These are phyloP conservation scores for Talaromyces ruber DNA, from an alignment of 495 filamentous ascomycete species.

Conservation along the genomic window DNA sequence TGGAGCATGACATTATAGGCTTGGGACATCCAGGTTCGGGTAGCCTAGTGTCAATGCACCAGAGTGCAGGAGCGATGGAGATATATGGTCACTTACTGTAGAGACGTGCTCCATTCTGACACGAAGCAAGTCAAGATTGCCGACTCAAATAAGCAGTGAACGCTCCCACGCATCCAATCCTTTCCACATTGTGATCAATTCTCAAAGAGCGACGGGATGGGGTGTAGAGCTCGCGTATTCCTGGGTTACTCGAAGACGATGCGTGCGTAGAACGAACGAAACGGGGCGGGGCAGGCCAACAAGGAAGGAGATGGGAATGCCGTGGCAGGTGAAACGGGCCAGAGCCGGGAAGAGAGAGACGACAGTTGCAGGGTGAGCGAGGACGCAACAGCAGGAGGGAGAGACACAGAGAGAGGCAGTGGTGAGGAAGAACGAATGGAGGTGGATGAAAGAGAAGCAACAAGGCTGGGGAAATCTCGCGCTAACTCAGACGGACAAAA, in stretches of 20 bases:
- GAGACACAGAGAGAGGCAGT: slow-evolving; percentile 18
- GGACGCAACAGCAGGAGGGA: slow-evolving; percentile 1
- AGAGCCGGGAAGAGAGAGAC: not conserved
- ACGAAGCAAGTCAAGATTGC: not conserved
- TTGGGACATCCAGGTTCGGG: not conserved
- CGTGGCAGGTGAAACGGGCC: not conserved
- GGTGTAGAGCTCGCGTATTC: not conserved
- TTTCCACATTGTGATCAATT: slow-evolving; percentile 8
- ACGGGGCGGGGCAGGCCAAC: slow-evolving; percentile 2
- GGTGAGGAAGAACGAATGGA: slow-evolving; percentile 10
- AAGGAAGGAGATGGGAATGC: not conserved
- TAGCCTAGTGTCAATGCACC: not conserved
- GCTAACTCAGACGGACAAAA: slow-evolving; percentile 1
- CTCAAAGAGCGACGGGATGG: not conserved
- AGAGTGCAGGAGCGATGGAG: not conserved
- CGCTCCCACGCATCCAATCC: slow-evolving; percentile 21
- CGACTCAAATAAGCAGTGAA: slow-evolving; percentile 16
- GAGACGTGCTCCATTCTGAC: slow-evolving; percentile 41
- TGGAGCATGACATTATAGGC: not conserved
- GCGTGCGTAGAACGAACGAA: not conserved
- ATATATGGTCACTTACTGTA: slow-evolving; percentile 25
- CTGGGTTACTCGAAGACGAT: not conserved
- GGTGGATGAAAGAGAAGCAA: slow-evolving; percentile 15
- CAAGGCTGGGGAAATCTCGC: slow-evolving; percentile 7
- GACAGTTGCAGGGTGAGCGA: not conserved